Evolutionary conservation across 2,329 filamentous ascomycete genomes (phyloP).

Genomic region (Trichoderma lentiforme): DNA sequence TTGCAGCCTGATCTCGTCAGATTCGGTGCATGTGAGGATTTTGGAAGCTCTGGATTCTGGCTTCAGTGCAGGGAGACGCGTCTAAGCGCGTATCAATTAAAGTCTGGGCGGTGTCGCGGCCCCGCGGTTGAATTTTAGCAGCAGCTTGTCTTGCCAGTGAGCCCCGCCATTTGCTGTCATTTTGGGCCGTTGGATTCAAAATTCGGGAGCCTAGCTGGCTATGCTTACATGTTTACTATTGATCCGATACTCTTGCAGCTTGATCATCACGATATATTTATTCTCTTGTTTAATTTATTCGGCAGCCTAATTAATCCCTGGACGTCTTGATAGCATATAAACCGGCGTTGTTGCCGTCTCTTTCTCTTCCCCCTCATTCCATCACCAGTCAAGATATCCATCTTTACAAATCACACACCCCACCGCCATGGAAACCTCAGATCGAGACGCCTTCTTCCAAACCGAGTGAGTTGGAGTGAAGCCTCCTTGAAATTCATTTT

Average conservation of each 20-base stretch:
- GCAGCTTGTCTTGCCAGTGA: background rate
- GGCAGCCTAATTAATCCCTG: background rate
- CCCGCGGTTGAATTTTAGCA: slow-evolving; percentile 25
- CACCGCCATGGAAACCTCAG: slow-evolving; percentile 63
- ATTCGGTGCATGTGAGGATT: background rate
- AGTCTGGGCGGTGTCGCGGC: slow-evolving; percentile 30
- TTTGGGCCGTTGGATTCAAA: background rate
- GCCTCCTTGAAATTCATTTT: background rate
- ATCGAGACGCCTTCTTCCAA: slow-evolving; percentile 86
- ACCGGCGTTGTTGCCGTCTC: background rate
- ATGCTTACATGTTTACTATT: background rate
- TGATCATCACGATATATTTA: background rate
- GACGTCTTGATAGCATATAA: background rate
- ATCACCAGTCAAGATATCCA: background rate
- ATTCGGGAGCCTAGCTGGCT: background rate
- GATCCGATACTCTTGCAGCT: background rate
- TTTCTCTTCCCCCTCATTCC: background rate
- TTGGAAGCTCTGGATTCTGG: background rate
- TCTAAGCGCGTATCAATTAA: slow-evolving; percentile 36
- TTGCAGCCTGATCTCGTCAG: background rate
- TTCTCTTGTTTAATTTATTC: background rate
- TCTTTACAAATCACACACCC: background rate
- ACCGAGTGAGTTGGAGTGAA: slow-evolving; percentile 64
- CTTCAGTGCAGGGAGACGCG: slow-evolving; percentile 35
- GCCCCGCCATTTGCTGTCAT: background rate